A percentile compares a stretch with the other conserved stretches of the same genome.
Evolutionary conservation across 2,329 filamentous ascomycete species (phyloP).

Genomic region (Penicillium sp.): DNA sequence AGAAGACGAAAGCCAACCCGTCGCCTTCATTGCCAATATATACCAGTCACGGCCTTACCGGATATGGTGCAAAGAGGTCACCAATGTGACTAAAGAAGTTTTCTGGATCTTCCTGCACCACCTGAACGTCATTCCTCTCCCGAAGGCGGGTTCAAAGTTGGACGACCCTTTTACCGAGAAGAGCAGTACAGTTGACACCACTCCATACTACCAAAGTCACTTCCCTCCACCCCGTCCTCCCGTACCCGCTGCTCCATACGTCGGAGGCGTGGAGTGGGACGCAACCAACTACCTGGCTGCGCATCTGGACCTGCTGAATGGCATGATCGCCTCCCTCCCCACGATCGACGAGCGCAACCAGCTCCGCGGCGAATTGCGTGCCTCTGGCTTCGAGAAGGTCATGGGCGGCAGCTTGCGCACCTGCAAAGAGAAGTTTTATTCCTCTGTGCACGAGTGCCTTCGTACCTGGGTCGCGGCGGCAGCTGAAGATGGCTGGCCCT

Average conservation of each 20-base stretch:
- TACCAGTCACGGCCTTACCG: conserved; percentile 84
- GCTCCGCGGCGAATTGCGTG: conserved; percentile 75
- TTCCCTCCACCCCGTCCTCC: conserved; percentile 88
- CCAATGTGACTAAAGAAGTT: conserved; percentile 93
- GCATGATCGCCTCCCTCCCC: conserved; percentile 80
- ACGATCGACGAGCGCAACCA: conserved; percentile 71
- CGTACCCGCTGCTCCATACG: conserved; percentile 91
- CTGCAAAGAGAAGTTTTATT: conserved; percentile 98
- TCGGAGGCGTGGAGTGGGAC: conserved; percentile 98
- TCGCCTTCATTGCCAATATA: conserved; percentile 90
- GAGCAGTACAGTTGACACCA: conserved; percentile 18
- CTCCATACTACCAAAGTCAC: conserved; percentile 57
- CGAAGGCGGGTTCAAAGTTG: conserved; percentile 36
- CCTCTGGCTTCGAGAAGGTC: conserved; percentile 88
- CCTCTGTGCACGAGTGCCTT: conserved; percentile 84
- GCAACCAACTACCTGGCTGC: conserved; percentile 94
- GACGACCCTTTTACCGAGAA: conserved; percentile 37
- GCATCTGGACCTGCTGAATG: conserved; percentile 91
- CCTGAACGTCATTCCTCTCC: conserved; percentile 75
- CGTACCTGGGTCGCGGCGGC: conserved; percentile 90
- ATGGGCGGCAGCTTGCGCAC: conserved; percentile 83
- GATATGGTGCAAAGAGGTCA: conserved; percentile 90
- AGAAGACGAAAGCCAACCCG: conserved; percentile 73
- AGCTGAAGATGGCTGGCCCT: conserved; percentile 84
- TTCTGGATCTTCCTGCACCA: conserved; percentile 99